Conservation (phyloP, 2,329 filamentous ascomycete species). For the Phoma sp. region DNA sequence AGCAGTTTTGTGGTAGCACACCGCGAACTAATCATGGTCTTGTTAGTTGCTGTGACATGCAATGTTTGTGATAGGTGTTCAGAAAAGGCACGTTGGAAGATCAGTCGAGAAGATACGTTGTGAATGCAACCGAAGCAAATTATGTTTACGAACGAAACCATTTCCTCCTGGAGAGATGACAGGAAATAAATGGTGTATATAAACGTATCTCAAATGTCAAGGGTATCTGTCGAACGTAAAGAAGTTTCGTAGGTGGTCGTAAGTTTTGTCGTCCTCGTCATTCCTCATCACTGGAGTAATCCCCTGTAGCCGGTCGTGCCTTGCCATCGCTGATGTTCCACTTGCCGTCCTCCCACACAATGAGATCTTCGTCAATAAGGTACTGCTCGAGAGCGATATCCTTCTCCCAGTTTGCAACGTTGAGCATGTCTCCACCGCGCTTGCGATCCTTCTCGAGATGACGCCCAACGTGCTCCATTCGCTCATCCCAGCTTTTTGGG, state of each 20-base stretch:
- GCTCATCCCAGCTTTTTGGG: slow-evolving; percentile 72
- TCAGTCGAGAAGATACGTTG: not conserved
- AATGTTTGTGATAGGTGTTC: not conserved
- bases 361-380: slow-evolving; percentile 48
- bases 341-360: slow-evolving; percentile 34
- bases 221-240: slow-evolving; percentile 7
- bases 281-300: slow-evolving; percentile 4
- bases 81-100: not conserved
- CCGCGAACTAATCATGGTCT: no score
- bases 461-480: slow-evolving; percentile 85
- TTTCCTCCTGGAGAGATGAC: not conserved
- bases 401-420: slow-evolving; percentile 33
- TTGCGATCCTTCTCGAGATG: slow-evolving; percentile 71
- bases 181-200: not conserved
- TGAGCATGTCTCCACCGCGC: slow-evolving; percentile 18
- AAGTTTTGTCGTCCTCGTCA: not conserved
- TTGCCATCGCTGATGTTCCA: slow-evolving; percentile 47
- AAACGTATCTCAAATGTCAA: not conserved
- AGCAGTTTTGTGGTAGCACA: no score
- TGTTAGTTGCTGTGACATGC: not conserved
- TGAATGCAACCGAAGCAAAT: not conserved
- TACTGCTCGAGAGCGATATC: slow-evolving; percentile 47
- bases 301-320: slow-evolving; percentile 5
- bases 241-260: not conserved
- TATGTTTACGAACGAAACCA: not conserved